Percentiles rank a stretch among this genome's conserved stretches.
Conservation (phyloP, 768 basidiomycete species). For the Russula sp. region DNA sequence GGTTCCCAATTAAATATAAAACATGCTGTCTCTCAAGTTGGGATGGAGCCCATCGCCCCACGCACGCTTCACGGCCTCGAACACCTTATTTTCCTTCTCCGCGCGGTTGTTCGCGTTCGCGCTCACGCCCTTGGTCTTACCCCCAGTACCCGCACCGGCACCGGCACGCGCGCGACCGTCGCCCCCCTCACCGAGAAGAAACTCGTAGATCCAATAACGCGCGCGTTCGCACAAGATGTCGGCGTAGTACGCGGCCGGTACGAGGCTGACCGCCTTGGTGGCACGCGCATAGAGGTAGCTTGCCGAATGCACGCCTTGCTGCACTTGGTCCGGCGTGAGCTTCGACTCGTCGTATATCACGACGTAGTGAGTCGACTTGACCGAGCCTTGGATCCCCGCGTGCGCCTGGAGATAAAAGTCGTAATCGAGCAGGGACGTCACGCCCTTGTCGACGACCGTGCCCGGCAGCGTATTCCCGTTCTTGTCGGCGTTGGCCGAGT, state of each 20-base stretch:
- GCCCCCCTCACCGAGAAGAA: slow-evolving; percentile 39
- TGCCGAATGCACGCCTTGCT: slow-evolving; percentile 59
- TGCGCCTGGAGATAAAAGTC: slow-evolving; percentile 50
- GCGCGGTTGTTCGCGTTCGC: slow-evolving; percentile 26
- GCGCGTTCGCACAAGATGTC: slow-evolving; percentile 80
- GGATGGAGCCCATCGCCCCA: slow-evolving; percentile 39
- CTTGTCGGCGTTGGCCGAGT: slow-evolving; percentile 40
- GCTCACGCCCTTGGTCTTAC: background rate
- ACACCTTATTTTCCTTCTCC: slow-evolving; percentile 29
- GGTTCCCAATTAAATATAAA: slow-evolving; percentile 47
- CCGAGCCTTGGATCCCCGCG: slow-evolving; percentile 62
- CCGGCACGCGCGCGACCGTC: slow-evolving; percentile 7
- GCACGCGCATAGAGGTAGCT: slow-evolving; percentile 78
- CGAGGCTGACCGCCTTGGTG: slow-evolving; percentile 74
- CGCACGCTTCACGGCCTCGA: slow-evolving; percentile 34
- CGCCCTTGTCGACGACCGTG: slow-evolving; percentile 72
- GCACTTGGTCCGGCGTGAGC: slow-evolving; percentile 61
- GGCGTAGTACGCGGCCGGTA: slow-evolving; percentile 76
- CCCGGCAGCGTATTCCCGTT: slow-evolving; percentile 78
- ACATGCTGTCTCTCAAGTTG: slow-evolving; percentile 57
- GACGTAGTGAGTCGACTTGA: slow-evolving; percentile 69
- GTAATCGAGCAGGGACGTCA: slow-evolving; percentile 42
- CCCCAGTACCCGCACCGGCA: background rate
- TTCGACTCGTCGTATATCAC: slow-evolving; percentile 69
- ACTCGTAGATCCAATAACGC: slow-evolving; percentile 66